Evolutionary conservation across 2,329 filamentous ascomycete species (phyloP).

Genomic region (Chaetomium sp.): DNA sequence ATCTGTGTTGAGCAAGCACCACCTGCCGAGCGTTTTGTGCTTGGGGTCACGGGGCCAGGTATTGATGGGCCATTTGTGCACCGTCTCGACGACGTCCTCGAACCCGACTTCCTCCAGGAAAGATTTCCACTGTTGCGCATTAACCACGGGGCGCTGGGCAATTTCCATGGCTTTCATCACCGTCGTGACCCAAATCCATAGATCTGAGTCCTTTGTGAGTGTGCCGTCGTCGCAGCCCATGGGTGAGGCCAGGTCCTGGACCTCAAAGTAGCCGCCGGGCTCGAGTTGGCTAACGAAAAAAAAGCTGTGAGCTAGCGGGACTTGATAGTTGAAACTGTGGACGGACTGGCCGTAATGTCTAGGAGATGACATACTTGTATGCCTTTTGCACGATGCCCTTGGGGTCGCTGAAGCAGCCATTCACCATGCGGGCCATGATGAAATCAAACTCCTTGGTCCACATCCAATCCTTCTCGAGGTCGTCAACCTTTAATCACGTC

Average conservation of each 20-base stretch:
- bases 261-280: constrained; percentile 32
- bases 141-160: constrained; percentile 19
- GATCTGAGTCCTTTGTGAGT: constrained; percentile 22
- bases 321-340: background rate
- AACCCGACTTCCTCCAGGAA: constrained; percentile 36
- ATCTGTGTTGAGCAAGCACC: constrained; percentile 34
- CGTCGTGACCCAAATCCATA: constrained; percentile 12
- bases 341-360: background rate
- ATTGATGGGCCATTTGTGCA: constrained; percentile 38
- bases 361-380: constrained; percentile 16
- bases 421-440: constrained; percentile 28
- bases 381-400: constrained; percentile 25
- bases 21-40: constrained; percentile 36
- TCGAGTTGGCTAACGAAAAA: constrained; percentile 23
- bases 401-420: constrained; percentile 27
- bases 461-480: constrained; percentile 32
- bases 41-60: constrained; percentile 36
- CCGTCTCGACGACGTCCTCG: constrained; percentile 34
- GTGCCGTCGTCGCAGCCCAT: constrained; percentile 31
- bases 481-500: constrained; percentile 26
- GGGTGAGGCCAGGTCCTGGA: constrained; percentile 27
- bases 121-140: constrained; percentile 20
- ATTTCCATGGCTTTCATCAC: constrained; percentile 21
- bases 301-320: background rate
- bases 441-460: constrained; percentile 31